A percentile compares a stretch with the other conserved stretches of the same genome.
Evolutionary conservation across 192 early-diverging fungal genomes (phyloP).

Genomic region (Coemansia sp.): DNA sequence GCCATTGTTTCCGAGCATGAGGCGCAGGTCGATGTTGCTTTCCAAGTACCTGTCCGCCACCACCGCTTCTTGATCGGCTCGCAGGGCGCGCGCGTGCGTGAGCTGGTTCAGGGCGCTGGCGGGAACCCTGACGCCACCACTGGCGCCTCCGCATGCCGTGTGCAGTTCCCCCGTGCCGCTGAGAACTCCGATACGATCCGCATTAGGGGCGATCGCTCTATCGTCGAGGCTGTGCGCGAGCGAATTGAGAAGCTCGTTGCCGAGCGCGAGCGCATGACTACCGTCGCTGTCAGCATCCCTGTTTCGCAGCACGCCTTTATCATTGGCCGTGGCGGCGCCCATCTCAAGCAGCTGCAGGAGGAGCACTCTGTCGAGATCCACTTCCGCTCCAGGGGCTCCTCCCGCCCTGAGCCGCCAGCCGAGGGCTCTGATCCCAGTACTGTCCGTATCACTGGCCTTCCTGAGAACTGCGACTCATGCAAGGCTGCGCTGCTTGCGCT

Average conservation of each 20-base stretch:
- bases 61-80: conserved; percentile 72
- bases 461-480: conserved; percentile 59
- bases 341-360: conserved; percentile 72
- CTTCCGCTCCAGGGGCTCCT: conserved; percentile 41
- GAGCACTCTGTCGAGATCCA: conserved; percentile 67
- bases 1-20: conserved; percentile 64
- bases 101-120: conserved; percentile 62
- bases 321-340: conserved; percentile 77
- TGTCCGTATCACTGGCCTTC: conserved; percentile 63
- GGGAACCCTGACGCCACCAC: conserved; percentile 59
- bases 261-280: conserved; percentile 64
- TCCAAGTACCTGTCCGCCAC: conserved; percentile 58
- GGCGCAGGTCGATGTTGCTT: conserved; percentile 56
- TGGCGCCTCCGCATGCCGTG: conserved; percentile 57
- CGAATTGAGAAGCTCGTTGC: conserved; percentile 57
- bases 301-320: conserved; percentile 74
- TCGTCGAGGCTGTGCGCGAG: conserved; percentile 53
- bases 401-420: not conserved
- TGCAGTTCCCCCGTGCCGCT: conserved; percentile 63
- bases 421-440: conserved; percentile 13
- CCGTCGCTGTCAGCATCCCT: conserved; percentile 67
- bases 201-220: conserved; percentile 62
- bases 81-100: conserved; percentile 64
- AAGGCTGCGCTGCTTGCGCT: conserved; percentile 51
- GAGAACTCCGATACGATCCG: conserved; percentile 61